A percentile compares a stretch with the other conserved stretches of the same genome.
Conservation (phyloP, 2,329 filamentous ascomycete species). For the Phialophora macrospora region DNA sequence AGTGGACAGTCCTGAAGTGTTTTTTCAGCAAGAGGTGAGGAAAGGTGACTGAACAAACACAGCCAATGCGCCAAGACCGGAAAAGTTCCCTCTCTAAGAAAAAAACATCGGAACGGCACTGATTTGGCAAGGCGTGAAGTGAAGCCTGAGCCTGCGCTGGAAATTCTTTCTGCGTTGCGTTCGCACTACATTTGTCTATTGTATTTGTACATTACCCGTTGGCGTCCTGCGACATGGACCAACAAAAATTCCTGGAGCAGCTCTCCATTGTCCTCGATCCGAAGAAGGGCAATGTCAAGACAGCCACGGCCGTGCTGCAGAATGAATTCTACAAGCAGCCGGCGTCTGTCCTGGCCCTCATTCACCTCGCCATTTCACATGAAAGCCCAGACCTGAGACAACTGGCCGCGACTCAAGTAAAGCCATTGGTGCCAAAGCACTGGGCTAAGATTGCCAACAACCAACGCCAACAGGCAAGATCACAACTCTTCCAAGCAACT, state of each 20-base stretch:
- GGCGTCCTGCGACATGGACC: slow-evolving; percentile 64
- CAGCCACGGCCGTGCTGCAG: slow-evolving; percentile 85
- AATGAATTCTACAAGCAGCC: slow-evolving; percentile 91
- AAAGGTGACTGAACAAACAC: too few species aligned
- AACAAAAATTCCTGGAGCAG: slow-evolving; percentile 82
- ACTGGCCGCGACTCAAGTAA: slow-evolving; percentile 86
- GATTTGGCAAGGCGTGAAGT: neutral
- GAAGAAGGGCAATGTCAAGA: slow-evolving; percentile 86
- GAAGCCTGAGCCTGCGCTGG: neutral
- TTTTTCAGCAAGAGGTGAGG: too few species aligned
- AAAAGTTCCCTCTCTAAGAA: neutral
- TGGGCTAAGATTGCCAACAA: slow-evolving; percentile 75
- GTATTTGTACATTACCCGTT: neutral
- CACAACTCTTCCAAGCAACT: slow-evolving; percentile 81
- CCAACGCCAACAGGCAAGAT: slow-evolving; percentile 79
- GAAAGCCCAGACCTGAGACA: slow-evolving; percentile 75
- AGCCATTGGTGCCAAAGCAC: slow-evolving; percentile 81
- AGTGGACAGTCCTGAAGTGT: too few species aligned
- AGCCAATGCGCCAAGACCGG: neutral
- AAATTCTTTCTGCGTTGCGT: neutral
- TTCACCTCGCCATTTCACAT: slow-evolving; percentile 86
- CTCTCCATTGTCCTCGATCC: slow-evolving; percentile 80
- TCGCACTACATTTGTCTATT: neutral
- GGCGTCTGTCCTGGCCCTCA: slow-evolving; percentile 79
- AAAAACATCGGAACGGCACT: neutral